Evolutionary conservation across 371 early-diverging fungal species (phyloP).

Genomic region (Entomophthora muscae): DNA sequence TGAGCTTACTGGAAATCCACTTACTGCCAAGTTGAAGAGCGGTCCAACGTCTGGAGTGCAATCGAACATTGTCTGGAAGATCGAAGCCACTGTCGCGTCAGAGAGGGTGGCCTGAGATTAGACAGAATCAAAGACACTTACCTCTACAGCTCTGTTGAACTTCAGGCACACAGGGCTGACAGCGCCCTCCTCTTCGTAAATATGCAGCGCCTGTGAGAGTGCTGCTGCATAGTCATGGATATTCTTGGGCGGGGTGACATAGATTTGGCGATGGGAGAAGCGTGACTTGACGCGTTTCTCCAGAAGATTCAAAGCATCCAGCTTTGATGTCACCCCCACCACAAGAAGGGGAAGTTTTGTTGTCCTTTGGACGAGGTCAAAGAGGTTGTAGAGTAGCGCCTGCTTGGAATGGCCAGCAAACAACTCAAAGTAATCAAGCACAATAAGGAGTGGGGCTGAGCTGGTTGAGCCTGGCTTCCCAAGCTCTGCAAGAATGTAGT

Average conservation of each 20-base stretch:
- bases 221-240: constrained; percentile 27
- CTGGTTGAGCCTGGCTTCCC: constrained; percentile 34
- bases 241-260: constrained; percentile 33
- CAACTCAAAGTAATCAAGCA: constrained; percentile 78
- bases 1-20: not conserved
- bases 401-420: constrained; percentile 82
- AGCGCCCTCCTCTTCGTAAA: not conserved
- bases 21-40: not conserved
- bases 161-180: not conserved
- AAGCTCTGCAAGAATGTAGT: constrained; percentile 23
- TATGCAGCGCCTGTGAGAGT: not conserved
- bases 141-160: not conserved
- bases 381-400: constrained; percentile 74
- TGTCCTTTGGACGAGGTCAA: constrained; percentile 73
- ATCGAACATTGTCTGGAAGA: not conserved
- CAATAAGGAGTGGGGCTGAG: constrained; percentile 52
- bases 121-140: not conserved
- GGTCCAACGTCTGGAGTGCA: not conserved
- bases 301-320: constrained; percentile 66
- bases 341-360: constrained; percentile 63
- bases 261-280: constrained; percentile 74
- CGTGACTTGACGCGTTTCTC: constrained; percentile 92
- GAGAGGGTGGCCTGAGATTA: not conserved
- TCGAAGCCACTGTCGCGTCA: not conserved
- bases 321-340: constrained; percentile 61